phyloP scores from a whole-genome alignment of 2,329 filamentous ascomycete genomes.

The Lachnellula hyalina region DNA sequence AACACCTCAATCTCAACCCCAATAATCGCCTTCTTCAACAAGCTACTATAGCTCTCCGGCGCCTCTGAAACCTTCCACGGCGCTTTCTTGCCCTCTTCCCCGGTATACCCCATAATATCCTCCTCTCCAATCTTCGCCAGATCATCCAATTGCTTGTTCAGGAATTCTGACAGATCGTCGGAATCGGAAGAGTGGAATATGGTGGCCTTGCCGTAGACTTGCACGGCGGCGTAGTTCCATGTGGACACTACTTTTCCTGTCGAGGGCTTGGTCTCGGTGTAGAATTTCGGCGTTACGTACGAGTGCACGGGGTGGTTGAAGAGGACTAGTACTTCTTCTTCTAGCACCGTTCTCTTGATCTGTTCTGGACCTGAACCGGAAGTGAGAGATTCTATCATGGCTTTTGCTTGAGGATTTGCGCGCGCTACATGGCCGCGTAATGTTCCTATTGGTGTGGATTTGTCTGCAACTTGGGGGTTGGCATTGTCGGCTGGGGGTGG shows the following conservation, averaged over 20 bases:
- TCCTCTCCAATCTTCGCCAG: constrained; percentile 47
- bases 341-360: constrained; percentile 29
- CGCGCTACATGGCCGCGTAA: constrained; percentile 59
- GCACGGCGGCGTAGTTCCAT: constrained; percentile 64
- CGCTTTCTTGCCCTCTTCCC: constrained; percentile 29
- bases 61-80: constrained; percentile 56
- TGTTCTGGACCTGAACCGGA: background rate
- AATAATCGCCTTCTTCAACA: constrained; percentile 54
- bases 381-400: constrained; percentile 45
- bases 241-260: constrained; percentile 65
- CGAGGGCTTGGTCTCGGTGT: constrained; percentile 57
- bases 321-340: constrained; percentile 55
- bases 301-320: constrained; percentile 56
- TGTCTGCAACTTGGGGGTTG: constrained; percentile 25
- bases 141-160: constrained; percentile 48
- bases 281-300: constrained; percentile 66
- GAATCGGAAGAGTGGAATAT: constrained; percentile 47
- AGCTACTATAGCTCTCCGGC: constrained; percentile 48
- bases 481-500: too few species aligned
- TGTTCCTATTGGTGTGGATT: constrained; percentile 16
- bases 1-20: constrained; percentile 55
- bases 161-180: constrained; percentile 40
- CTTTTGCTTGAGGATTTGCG: constrained; percentile 59
- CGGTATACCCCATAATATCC: constrained; percentile 51
- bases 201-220: constrained; percentile 54